Conservation (phyloP, 495 filamentous ascomycete genomes). For the Penicillium bialowiezense region DNA sequence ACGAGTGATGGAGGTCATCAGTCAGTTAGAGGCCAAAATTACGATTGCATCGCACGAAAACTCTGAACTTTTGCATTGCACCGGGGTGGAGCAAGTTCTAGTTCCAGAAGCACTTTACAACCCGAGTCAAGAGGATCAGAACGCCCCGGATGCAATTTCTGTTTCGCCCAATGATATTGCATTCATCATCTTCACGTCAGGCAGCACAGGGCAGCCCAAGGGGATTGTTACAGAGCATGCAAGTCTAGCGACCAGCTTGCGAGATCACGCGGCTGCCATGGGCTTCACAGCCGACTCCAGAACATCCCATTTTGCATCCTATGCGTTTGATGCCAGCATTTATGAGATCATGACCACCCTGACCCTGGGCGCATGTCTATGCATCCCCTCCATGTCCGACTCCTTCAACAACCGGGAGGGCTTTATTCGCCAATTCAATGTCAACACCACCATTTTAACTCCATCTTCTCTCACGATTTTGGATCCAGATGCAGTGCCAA, state of each 20-base stretch:
- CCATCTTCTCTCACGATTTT: neutral
- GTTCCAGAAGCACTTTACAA: too few species aligned
- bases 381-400: slow-evolving; percentile 26
- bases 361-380: slow-evolving; percentile 37
- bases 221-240: neutral
- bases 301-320: slow-evolving; percentile 41
- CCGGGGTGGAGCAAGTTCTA: too few species aligned
- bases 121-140: too few species aligned
- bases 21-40: too few species aligned
- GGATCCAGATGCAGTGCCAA: neutral
- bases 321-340: slow-evolving; percentile 41
- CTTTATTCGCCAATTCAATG: neutral
- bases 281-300: slow-evolving; percentile 10
- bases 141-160: neutral
- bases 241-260: neutral
- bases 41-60: neutral
- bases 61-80: too few species aligned
- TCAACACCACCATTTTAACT: neutral
- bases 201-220: neutral
- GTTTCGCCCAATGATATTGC: neutral
- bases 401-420: neutral
- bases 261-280: neutral
- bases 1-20: too few species aligned
- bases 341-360: slow-evolving; percentile 39
- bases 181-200: neutral